A percentile compares a stretch with the other conserved stretches of the same genome.
phyloP scores from a whole-genome alignment of 352 stramenopile genomes.

The Phytophthora sp. region DNA sequence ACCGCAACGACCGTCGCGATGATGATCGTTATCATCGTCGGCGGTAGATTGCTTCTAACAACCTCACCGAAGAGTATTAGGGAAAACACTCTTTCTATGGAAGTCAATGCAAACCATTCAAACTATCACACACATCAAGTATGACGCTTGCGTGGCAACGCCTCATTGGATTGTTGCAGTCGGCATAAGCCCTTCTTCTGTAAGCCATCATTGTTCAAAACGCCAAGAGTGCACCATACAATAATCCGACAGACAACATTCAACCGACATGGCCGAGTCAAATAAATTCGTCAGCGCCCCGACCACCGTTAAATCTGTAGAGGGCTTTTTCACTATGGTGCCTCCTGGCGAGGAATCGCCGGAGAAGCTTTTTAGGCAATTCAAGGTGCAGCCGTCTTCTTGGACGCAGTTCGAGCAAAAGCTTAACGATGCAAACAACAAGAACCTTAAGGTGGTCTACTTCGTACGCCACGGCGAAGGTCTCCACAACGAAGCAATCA shows the following conservation, averaged over 20 bases:
- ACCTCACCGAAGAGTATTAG: no score
- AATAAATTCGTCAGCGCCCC: neutral
- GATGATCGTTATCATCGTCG: slow-evolving; percentile 16
- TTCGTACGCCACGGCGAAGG: slow-evolving; percentile 74
- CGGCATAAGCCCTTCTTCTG: no score
- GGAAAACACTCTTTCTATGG: no score
- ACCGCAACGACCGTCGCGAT: slow-evolving; percentile 13
- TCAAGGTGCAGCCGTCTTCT: slow-evolving; percentile 12
- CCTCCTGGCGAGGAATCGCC: neutral
- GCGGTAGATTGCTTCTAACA: no score
- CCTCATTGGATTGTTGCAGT: slow-evolving; percentile 11
- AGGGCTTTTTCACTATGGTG: slow-evolving; percentile 13
- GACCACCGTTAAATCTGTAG: slow-evolving; percentile 1
- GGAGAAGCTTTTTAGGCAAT: slow-evolving; percentile 14
- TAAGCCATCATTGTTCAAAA: slow-evolving; percentile 9
- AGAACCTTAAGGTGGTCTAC: slow-evolving; percentile 67
- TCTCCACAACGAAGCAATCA: slow-evolving; percentile 71
- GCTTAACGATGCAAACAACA: neutral
- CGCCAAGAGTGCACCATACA: neutral
- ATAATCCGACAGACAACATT: neutral
- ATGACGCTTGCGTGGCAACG: slow-evolving; percentile 16
- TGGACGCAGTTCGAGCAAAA: slow-evolving; percentile 19
- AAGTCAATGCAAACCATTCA: no score
- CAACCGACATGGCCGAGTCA: neutral
- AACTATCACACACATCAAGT: slow-evolving; percentile 27